Percentiles rank a stretch among this genome's conserved stretches.
Conservation (phyloP, 805 yeast genomes). For the Ogataea pilisensis region DNA sequence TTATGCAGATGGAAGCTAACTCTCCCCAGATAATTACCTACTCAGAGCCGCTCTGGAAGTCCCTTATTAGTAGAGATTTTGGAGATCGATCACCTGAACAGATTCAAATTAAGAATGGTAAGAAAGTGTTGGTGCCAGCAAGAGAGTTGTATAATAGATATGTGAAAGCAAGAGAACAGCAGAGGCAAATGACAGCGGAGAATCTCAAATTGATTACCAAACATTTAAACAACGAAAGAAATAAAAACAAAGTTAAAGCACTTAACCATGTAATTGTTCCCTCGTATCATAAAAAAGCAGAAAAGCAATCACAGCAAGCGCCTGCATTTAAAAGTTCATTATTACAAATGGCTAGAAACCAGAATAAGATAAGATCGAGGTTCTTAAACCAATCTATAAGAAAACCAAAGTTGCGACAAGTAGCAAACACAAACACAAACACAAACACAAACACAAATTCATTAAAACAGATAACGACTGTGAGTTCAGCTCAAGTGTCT, state of each 20-base stretch:
- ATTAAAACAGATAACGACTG: constrained; percentile 11
- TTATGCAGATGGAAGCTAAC: constrained; percentile 36
- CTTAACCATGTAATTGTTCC: constrained; percentile 26
- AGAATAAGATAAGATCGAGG: constrained; percentile 22
- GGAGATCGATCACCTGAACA: constrained; percentile 37
- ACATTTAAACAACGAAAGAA: constrained; percentile 35
- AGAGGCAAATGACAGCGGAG: constrained; percentile 40
- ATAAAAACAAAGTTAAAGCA: constrained; percentile 37
- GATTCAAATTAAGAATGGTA: constrained; percentile 14
- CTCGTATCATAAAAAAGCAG: constrained; percentile 7
- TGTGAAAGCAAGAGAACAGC: constrained; percentile 37
- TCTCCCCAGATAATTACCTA: constrained; percentile 40
- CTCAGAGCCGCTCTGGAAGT: constrained; percentile 44
- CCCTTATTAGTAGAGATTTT: constrained; percentile 44
- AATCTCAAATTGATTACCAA: constrained; percentile 41
- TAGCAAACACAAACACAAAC: too few species aligned
- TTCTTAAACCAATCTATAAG: constrained; percentile 15
- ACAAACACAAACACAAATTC: too few species aligned
- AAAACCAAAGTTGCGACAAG: constrained; percentile 8
- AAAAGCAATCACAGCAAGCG: constrained; percentile 4
- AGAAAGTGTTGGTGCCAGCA: constrained; percentile 29
- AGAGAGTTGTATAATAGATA: constrained; percentile 38
- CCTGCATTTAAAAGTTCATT: constrained; percentile 25
- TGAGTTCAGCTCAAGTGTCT: constrained; percentile 10
- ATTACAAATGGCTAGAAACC: constrained; percentile 30